Evolutionary conservation across 148 eudicot genomes (phyloP), one percentile per base, ranked within the genome.

Genomic region (Rhododendron williamsianum): DNA sequence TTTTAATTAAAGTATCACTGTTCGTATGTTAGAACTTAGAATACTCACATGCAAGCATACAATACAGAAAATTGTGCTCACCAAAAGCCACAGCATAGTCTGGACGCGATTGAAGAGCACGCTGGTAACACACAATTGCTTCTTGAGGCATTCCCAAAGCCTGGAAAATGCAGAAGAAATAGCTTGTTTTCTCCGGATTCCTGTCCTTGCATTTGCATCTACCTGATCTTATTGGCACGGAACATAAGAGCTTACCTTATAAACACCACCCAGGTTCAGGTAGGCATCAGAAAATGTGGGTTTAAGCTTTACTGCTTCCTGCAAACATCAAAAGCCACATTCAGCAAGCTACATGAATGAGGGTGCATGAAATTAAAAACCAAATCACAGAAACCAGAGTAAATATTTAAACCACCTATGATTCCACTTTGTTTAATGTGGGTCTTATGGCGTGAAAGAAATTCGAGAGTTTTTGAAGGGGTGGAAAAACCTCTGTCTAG

Each of bases 101-200:
- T 73, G 99, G 98, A 36, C 94, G 94, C 35, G 89, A 90, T 89
- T 94, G 99, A 88, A 97, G 88, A 79, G 95, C 95, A 69, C 92
- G 97, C 87, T 97, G 98, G 87, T 92, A 97, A 63, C 98, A 97
- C 84, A 89, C 84, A 56, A 95, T 90, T 84, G 99, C 98, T 82
- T 97, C 99, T 79, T 94, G 95, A 82, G 93, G 93, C 98, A 95
- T 92, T 86, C 99, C 94, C 88, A 95, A 88, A 88, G 98, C 94
- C 99, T 97, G 92, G 73, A 88, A 85, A 87, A 84, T 78, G 84
- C 78, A 85, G 83, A 84, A 80, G 82, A 83, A 83, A 48, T 76
- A 36, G 81, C 83, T 48, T 65, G 49, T 78, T 79, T 81, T 79
- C 83, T 80, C 84, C 88, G 78, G 8, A 58, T 87, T 81, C 79